phyloP scores from a whole-genome alignment of 2,329 filamentous ascomycete species.

The Paraphoma chrysanthemicola region DNA sequence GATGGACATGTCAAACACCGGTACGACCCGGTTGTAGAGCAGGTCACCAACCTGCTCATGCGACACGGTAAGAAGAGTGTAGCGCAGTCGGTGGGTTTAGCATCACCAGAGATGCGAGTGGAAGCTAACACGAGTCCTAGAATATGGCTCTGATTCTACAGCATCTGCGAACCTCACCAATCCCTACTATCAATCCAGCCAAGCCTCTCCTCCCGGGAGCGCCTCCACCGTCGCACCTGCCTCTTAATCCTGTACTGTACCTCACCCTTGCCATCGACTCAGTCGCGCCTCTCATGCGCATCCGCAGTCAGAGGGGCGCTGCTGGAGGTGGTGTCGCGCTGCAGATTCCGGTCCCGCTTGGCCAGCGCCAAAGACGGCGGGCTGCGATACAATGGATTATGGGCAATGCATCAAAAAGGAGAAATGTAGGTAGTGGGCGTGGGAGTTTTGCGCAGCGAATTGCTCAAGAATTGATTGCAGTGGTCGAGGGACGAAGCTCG shows the following conservation, averaged over 20 bases:
- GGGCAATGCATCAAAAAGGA: constrained; percentile 79
- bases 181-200: constrained; percentile 75
- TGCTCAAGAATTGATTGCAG: constrained; percentile 83
- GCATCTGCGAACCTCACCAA: constrained; percentile 80
- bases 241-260: constrained; percentile 88
- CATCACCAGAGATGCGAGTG: constrained; percentile 11
- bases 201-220: constrained; percentile 77
- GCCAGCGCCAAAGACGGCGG: constrained; percentile 76
- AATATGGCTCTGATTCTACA: constrained; percentile 86
- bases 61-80: constrained; percentile 84
- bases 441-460: constrained; percentile 78
- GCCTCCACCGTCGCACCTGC: constrained; percentile 79
- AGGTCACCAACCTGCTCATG: constrained; percentile 93
- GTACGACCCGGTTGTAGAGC: constrained; percentile 84
- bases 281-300: constrained; percentile 84
- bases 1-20: constrained; percentile 74
- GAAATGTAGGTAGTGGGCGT: constrained; percentile 73
- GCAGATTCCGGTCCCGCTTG: constrained; percentile 81
- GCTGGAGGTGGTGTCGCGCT: constrained; percentile 86
- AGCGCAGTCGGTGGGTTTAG: constrained; percentile 78
- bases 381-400: constrained; percentile 89
- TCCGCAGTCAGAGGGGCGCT: constrained; percentile 76
- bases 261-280: constrained; percentile 91
- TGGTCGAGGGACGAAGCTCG: constrained; percentile 82
- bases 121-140: constrained; percentile 53